Evolutionary conservation across 2,329 filamentous ascomycete species (phyloP), one percentile per base, ranked within the genome.

Genomic region (Neoscytalidium dimidiatum): DNA sequence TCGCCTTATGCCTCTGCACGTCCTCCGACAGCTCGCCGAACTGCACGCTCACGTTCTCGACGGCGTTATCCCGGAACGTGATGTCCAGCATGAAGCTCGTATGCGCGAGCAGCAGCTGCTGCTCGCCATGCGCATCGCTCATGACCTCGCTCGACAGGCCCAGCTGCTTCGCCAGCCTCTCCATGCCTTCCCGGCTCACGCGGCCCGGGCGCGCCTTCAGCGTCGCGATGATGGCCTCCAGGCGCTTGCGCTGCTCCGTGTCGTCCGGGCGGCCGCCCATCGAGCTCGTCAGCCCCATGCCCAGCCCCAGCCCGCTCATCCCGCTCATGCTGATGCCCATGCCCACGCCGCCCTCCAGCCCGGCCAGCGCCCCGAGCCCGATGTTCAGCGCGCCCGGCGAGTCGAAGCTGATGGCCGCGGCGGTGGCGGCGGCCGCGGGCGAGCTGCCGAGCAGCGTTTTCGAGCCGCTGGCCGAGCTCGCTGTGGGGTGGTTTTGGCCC

Each of bases 161-260:
- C 62, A 89, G 83, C 63, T 86, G 83, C 70, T 86, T 85, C 8
- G 88, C 89, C 31, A 94, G 79, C 62, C 90, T 84, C 74, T 91
- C 88, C n/a, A 95, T 81, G 2, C 90, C 90, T 31, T 90, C 87
- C 71, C 92, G 89, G 69, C 90, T 92, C 41, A 94, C 87, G 44
- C 88, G 80, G 3, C 90, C 90, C 67, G 88, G 91, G 72, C 85
- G 89, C 67, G 83, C 85, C 17, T 85, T 88, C 65, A 94, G 88
- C 69, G 80, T 88, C 48, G 87, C 86, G 68, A 92, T 86, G 13
- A 85, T 91, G 64, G 80, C 81, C 49, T 87, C 88, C 35, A 84
- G 87, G 61, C 80, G 80, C 56, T 79, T 76, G 68, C 78, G 77
- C 68, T 82, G 74, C 69, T 86, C 84, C 51, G 85, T 83, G 65